A percentile compares a stretch with the other conserved stretches of the same genome.
These are phyloP conservation scores for Trichoderma harzianum DNA, from an alignment of 2,329 filamentous ascomycete genomes.

Conservation along the genomic window DNA sequence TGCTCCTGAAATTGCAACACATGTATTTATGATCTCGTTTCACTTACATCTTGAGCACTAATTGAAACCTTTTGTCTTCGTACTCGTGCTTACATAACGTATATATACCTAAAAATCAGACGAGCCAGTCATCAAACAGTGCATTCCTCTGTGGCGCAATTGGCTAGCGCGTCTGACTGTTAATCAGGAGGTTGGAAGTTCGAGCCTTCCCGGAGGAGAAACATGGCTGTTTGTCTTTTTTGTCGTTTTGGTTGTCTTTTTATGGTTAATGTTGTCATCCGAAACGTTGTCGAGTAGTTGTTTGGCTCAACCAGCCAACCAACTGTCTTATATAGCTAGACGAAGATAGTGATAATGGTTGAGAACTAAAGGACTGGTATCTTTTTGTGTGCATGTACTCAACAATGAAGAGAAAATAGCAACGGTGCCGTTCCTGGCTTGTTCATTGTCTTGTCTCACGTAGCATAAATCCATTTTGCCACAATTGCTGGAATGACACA, in stretches of 20 bases:
- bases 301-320: background rate
- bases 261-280: background rate
- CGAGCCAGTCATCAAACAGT: constrained; percentile 6
- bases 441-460: background rate
- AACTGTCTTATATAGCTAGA: background rate
- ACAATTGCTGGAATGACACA: background rate
- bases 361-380: background rate
- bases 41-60: no score
- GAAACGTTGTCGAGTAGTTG: background rate
- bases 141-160: constrained; percentile 41
- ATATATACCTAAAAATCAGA: background rate
- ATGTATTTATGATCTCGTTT: no score
- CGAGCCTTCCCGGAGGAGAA: constrained; percentile 21
- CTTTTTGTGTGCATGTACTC: background rate
- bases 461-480: background rate
- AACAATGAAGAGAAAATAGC: background rate
- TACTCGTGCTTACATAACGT: no score
- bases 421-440: background rate
- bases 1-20: no score
- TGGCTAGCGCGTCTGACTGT: constrained; percentile 61
- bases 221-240: background rate
- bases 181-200: constrained; percentile 33
- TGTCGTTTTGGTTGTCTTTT: background rate
- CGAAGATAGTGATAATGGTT: background rate
- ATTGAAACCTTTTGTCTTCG: no score